Evolutionary conservation across 345 rosid genomes (phyloP), one percentile per base, ranked within the genome.

Genomic region (Citrus cavaleriei): DNA sequence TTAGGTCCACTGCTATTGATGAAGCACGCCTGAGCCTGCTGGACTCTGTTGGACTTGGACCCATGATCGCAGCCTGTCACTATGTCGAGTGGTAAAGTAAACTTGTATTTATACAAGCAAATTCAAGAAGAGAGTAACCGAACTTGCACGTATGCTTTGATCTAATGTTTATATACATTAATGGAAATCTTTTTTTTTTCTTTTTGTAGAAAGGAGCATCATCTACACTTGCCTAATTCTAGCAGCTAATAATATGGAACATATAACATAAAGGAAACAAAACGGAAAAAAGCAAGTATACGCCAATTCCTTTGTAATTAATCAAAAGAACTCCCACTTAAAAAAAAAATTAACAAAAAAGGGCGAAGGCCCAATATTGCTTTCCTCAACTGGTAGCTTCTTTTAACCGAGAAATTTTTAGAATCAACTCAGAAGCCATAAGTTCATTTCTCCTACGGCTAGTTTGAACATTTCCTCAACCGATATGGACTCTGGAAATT

Each of bases 391-490:
- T 7, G 4, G 3, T 6, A 28, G 22, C 58, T 12, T 32, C 32
- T 70, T 37, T 46, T 4, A 10, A 12, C 7, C 16, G 51, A 55
- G 1, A 5, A 63, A 0, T 19, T 32, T 13, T 6, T 13, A 12
- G 73, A n/a, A 70, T 81, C 81, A 86, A 76, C 80, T 78, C 77
- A 82, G 57, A 19, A 88, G 75, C 88, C 91, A 86, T 10, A 83
- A 75, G 71, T 89, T 89, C 83, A 86, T 83, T 78, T 89, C 91
- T 70, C 84, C 91, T 51, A 85, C 88, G 25, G 86, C 89, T 38
- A 86, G 83, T 77, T 87, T 87, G 79, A 89, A 84, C 34, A 76
- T 74, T 61, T 89, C 85, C 81, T 85, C 90, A 62, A 84, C 86
- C 37, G 92, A 79, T 70, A 85, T 37, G 74, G 87, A 71, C 73